Conservation (phyloP, 2,329 filamentous ascomycete genomes). For the Pezicula rhizophila region DNA sequence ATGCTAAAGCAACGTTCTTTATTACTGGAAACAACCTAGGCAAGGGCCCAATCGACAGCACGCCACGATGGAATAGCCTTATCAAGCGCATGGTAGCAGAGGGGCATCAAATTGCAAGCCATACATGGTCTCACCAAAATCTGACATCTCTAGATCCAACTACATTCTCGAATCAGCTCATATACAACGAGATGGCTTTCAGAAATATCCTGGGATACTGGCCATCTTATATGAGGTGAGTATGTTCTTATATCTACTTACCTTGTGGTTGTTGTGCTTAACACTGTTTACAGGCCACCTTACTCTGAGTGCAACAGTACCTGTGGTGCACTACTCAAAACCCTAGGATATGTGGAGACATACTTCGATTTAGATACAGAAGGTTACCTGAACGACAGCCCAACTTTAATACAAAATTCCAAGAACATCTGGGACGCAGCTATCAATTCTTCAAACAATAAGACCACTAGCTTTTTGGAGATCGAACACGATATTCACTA, state of each 20-base stretch:
- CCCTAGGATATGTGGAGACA: slow-evolving; percentile 39
- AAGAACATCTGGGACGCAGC: slow-evolving; percentile 33
- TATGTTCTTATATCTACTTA: not conserved
- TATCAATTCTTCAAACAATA: slow-evolving; percentile 12
- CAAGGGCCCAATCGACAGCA: slow-evolving; percentile 26
- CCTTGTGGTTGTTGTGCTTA: not conserved
- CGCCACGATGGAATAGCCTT: slow-evolving; percentile 37
- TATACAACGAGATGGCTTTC: slow-evolving; percentile 48
- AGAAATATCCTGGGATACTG: slow-evolving; percentile 49
- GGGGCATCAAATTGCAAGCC: slow-evolving; percentile 54
- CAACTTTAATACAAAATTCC: slow-evolving; percentile 38
- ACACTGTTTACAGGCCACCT: slow-evolving; percentile 27
- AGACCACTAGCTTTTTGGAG: slow-evolving; percentile 33
- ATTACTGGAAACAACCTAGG: slow-evolving; percentile 52
- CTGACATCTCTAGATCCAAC: slow-evolving; percentile 36
- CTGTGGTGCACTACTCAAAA: slow-evolving; percentile 29
- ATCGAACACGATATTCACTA: slow-evolving; percentile 41
- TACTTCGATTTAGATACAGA: slow-evolving; percentile 38
- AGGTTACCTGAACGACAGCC: slow-evolving; percentile 39
- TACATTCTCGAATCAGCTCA: slow-evolving; percentile 41
- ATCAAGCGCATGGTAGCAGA: slow-evolving; percentile 30
- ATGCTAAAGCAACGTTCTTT: slow-evolving; percentile 58
- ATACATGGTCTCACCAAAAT: slow-evolving; percentile 49
- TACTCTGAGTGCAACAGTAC: slow-evolving; percentile 38
- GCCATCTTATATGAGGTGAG: slow-evolving; percentile 43